Conservation (phyloP, 768 basidiomycete species). For the Rhodosporidiobolus sp. region DNA sequence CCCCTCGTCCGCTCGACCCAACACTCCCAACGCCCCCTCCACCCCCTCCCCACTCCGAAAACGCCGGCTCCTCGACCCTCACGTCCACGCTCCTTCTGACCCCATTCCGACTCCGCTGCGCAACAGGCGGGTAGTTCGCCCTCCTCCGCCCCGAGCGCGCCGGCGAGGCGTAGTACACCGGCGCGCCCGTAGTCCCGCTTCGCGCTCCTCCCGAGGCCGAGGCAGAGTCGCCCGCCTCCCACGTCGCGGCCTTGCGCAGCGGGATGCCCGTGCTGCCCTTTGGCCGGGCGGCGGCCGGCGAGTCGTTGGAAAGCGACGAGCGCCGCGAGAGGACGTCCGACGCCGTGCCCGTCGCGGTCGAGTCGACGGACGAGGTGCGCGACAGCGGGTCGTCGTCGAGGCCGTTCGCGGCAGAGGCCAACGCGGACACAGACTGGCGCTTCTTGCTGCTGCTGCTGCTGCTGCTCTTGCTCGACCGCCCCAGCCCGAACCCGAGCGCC, state of each 20-base stretch:
- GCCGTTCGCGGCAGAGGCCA: too few species aligned
- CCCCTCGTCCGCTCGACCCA: neutral
- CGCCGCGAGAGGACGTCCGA: neutral
- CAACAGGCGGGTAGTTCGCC: conserved; percentile 36
- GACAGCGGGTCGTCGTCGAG: neutral
- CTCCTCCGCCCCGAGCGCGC: conserved; percentile 3
- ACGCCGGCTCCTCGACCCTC: conserved; percentile 27
- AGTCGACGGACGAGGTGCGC: conserved; percentile 15
- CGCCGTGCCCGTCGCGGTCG: neutral
- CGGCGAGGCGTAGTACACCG: conserved; percentile 32
- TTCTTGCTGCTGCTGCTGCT: too few species aligned
- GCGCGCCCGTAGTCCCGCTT: neutral
- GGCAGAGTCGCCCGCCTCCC: conserved; percentile 26
- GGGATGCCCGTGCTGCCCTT: conserved; percentile 33
- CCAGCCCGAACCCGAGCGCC: conserved; percentile 19
- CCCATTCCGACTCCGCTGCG: conserved; percentile 27
- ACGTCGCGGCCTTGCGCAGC: conserved; percentile 35
- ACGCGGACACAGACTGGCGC: too few species aligned
- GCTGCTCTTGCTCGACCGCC: neutral
- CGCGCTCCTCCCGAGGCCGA: neutral
- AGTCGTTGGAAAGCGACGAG: neutral
- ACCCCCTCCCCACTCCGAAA: conserved; percentile 31
- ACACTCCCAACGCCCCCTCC: conserved; percentile 18
- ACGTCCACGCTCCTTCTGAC: neutral
- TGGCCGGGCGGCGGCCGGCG: neutral